Conservation (phyloP, 2,329 filamentous ascomycete species). For the Paracorniculantispora psalliotae region DNA sequence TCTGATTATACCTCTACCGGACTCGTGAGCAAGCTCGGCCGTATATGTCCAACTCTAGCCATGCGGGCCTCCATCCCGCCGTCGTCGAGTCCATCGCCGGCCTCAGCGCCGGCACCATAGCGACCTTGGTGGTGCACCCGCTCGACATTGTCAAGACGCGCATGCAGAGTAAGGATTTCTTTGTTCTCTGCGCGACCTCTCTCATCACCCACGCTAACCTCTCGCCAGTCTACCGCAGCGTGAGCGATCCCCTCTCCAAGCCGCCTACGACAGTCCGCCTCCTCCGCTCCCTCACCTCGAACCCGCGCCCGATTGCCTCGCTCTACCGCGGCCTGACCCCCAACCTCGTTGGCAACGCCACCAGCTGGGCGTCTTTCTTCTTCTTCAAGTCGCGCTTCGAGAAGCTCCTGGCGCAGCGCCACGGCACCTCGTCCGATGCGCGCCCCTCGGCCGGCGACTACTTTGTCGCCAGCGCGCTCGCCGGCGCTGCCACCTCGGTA, state of each 20-base stretch:
- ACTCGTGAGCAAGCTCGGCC: constrained; percentile 12
- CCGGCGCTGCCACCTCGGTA: constrained; percentile 69
- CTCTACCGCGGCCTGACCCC: constrained; percentile 88
- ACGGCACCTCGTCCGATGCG: constrained; percentile 5
- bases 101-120: constrained; percentile 79
- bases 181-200: not conserved
- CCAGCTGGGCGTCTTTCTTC: constrained; percentile 91
- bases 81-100: constrained; percentile 84
- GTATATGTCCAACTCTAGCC: constrained; percentile 43
- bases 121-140: constrained; percentile 84
- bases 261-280: constrained; percentile 47
- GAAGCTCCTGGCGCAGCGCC: constrained; percentile 33
- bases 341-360: constrained; percentile 85
- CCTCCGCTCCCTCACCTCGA: constrained; percentile 43
- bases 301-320: constrained; percentile 56
- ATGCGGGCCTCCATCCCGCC: constrained; percentile 66
- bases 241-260: constrained; percentile 29
- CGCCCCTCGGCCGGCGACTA: constrained; percentile 60
- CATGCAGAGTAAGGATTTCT: constrained; percentile 64
- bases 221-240: constrained; percentile 46
- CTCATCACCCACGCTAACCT: not conserved
- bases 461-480: constrained; percentile 68
- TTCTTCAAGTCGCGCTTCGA: constrained; percentile 62
- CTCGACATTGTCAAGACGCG: constrained; percentile 96
- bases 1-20: not conserved